Conservation (phyloP, 202 grass and related monocot genomes). For the Schoenoplectus triqueter region DNA sequence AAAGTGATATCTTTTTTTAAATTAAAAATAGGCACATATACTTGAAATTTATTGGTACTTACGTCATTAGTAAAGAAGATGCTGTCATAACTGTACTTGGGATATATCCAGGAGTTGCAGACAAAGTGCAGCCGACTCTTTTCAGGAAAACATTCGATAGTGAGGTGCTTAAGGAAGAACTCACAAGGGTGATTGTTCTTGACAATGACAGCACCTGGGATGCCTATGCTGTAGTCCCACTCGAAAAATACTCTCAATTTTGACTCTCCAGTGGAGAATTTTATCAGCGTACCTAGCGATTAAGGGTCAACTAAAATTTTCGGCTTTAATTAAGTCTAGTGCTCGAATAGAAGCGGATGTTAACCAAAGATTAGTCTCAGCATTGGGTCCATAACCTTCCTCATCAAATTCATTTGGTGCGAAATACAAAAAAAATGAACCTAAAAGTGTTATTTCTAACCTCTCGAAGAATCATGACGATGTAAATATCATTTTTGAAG, state of each 20-base stretch:
- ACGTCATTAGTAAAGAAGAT: conserved; percentile 80
- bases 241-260: conserved; percentile 58
- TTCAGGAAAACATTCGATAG: conserved; percentile 52
- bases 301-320: too few species aligned
- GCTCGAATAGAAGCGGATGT: background rate
- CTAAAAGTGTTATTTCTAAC: background rate
- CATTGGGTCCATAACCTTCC: background rate
- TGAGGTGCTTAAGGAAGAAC: conserved; percentile 79
- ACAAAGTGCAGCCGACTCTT: conserved; percentile 55
- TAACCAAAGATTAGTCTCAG: background rate
- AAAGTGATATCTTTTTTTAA: background rate
- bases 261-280: conserved; percentile 59
- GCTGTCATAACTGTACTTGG: conserved; percentile 57
- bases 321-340: background rate
- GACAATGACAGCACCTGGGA: conserved; percentile 71
- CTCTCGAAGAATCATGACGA: background rate
- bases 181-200: conserved; percentile 62
- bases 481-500: background rate
- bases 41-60: background rate
- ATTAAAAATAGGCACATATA: background rate
- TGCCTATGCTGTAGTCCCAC: conserved; percentile 58
- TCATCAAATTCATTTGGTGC: background rate
- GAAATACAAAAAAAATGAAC: background rate
- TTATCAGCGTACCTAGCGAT: background rate
- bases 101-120: conserved; percentile 83